Percentiles rank a stretch among this genome's conserved stretches.
phyloP scores from a whole-genome alignment of 345 rosid genomes.

The Hibiscus tridactylites region DNA sequence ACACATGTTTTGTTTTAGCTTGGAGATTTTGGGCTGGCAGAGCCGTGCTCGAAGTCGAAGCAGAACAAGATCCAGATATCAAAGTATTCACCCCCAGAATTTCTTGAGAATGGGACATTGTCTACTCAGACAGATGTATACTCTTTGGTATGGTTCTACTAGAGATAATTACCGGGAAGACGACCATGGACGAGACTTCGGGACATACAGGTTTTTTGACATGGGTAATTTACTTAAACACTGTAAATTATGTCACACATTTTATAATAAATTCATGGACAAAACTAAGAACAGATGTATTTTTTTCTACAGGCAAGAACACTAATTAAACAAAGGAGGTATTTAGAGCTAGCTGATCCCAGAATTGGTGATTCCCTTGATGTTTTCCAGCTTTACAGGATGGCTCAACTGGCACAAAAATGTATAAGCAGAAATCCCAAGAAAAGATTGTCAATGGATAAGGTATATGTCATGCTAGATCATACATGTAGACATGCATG shows the following conservation, averaged over 20 bases:
- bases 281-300: too few relatives aligned
- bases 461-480: conserved; percentile 16
- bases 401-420: conserved; percentile 20
- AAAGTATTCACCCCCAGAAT: conserved; percentile 24
- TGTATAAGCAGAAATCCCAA: conserved; percentile 25
- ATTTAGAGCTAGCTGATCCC: conserved; percentile 19
- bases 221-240: conserved; percentile 24
- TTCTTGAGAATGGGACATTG: conserved; percentile 10
- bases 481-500: background rate
- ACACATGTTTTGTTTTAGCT: conserved; percentile 15
- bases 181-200: background rate
- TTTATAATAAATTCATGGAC: too few relatives aligned
- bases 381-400: conserved; percentile 25
- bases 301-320: conserved; percentile 26
- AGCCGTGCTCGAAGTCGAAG: background rate
- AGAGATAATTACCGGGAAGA: conserved; percentile 32
- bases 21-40: conserved; percentile 23
- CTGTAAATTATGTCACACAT: background rate
- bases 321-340: conserved; percentile 23
- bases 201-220: conserved; percentile 12
- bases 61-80: background rate
- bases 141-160: conserved; percentile 30
- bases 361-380: conserved; percentile 19
- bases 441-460: conserved; percentile 27
- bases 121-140: conserved; percentile 28